Base-by-base conservation (phyloP, 1,139 yeast species). In the Pneumocystis oryctolagi region DNA sequence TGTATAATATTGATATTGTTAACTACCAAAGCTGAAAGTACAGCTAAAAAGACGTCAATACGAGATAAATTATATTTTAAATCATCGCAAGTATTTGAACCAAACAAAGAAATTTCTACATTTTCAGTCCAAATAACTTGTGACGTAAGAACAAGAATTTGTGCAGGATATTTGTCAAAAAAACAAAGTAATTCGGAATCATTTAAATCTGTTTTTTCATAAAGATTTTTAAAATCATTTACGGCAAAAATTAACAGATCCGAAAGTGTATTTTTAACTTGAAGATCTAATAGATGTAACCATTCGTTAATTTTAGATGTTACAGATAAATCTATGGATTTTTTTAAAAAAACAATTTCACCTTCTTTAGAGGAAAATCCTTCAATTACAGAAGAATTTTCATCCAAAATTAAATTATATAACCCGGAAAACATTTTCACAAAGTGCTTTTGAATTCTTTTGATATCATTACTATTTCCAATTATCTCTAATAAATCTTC, bases 401-500 rank as follows among this genome's bases (percentile, higher is more conserved):
- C 68, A 42, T 80, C 80, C 64, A 75, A 77, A 0, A 74, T 70
- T 1, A 88, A 69, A 2, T 76, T 72, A 0, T 79, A 69, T 9
- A 89, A 76, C 1, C 95, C 95, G 2, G 83, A 73, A 72, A 86
- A 89, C 83, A 92, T 80, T 69, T 87, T 88, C 62, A 77, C 77
- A 63, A 89, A 73, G 70, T 87, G 94, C 65, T 78, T 79, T 35
- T 84, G 84, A 2, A 85, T 76, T 8, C 80, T 72, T 0, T 67
- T 65, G 3, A 82, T 72, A 68, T 84, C 81, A 8, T 73, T 74
- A 0, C 84, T 77, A 64, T 84, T 80, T 3, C 97, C 96, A 63
- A 92, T 80, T 57, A 92, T 80, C 67, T 89, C 95, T 55, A 92
- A 75, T 56, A 92, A 75, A 71, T 90, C 97, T 67, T 89, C 96